Evolutionary conservation across 2,329 filamentous ascomycete genomes (phyloP).

Genomic region (Cytospora piceicola): DNA sequence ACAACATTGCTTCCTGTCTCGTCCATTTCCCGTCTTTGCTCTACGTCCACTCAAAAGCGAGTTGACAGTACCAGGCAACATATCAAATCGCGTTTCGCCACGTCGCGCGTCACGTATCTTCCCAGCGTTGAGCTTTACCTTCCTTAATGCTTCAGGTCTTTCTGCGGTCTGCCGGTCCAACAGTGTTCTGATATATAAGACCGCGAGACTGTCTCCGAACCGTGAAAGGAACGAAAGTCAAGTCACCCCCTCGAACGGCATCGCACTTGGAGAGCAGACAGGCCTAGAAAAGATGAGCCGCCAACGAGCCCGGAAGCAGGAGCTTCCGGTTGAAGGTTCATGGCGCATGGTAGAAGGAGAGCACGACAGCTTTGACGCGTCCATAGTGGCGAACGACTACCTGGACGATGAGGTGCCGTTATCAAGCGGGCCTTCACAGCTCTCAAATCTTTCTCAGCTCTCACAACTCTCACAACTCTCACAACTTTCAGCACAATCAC

Average conservation of each 20-base stretch:
- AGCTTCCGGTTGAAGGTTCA: constrained; percentile 55
- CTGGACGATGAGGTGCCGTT: constrained; percentile 46
- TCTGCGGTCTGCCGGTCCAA: not conserved
- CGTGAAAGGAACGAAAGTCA: not conserved
- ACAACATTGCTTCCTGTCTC: not conserved
- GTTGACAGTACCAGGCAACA: constrained; percentile 7
- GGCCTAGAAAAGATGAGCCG: constrained; percentile 17
- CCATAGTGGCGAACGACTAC: constrained; percentile 51
- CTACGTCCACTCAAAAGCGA: constrained; percentile 1
- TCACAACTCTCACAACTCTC: constrained; percentile 34
- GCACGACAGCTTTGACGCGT: constrained; percentile 63
- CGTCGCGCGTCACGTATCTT: constrained; percentile 6
- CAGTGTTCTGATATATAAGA: not conserved
- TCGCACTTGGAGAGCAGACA: not conserved
- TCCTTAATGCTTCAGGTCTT: not conserved
- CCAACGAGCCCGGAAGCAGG: constrained; percentile 32
- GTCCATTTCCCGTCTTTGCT: not conserved
- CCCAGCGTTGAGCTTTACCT: not conserved
- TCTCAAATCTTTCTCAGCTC: constrained; percentile 39
- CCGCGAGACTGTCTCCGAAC: not conserved
- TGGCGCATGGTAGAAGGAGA: constrained; percentile 66
- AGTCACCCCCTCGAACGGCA: not conserved
- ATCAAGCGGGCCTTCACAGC: constrained; percentile 53
- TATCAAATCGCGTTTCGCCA: constrained; percentile 24
- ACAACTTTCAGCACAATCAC: constrained; percentile 33